A percentile compares a stretch with the other conserved stretches of the same genome.
Evolutionary conservation across 2,329 filamentous ascomycete genomes (phyloP).

Genomic region (Curvularia hawaiiensis): DNA sequence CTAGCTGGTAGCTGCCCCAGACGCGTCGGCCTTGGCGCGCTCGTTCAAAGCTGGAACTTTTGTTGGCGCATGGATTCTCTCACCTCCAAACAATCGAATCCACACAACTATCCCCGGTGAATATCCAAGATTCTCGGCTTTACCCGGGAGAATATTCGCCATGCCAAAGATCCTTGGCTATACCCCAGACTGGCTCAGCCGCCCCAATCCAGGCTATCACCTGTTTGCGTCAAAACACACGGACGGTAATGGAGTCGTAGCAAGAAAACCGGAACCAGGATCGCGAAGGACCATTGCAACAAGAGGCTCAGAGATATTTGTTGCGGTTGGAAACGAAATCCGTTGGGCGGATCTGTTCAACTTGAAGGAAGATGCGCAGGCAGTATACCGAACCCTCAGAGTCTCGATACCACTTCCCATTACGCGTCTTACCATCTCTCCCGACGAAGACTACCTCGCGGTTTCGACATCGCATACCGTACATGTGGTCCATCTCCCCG

Average conservation of each 20-base stretch:
- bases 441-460: slow-evolving; percentile 79
- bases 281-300: slow-evolving; percentile 71
- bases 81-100: slow-evolving; percentile 1
- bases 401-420: slow-evolving; percentile 82
- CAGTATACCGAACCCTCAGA: slow-evolving; percentile 61
- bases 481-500: slow-evolving; percentile 84
- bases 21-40: slow-evolving; percentile 18
- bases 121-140: background rate
- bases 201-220: slow-evolving; percentile 75
- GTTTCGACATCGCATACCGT: slow-evolving; percentile 87
- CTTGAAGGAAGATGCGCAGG: slow-evolving; percentile 65
- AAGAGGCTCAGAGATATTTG: slow-evolving; percentile 85
- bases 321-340: slow-evolving; percentile 86
- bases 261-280: slow-evolving; percentile 40
- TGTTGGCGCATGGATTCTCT: slow-evolving; percentile 14
- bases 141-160: slow-evolving; percentile 7
- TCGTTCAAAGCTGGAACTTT: slow-evolving; percentile 19
- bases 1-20: slow-evolving; percentile 21
- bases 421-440: slow-evolving; percentile 82
- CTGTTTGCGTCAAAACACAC: slow-evolving; percentile 68
- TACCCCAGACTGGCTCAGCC: slow-evolving; percentile 84
- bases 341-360: slow-evolving; percentile 86
- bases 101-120: slow-evolving; percentile 10
- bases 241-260: slow-evolving; percentile 34
- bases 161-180: slow-evolving; percentile 90